Conservation (phyloP, 1,139 yeast species). For the Scheffersomyces illinoinensis region DNA sequence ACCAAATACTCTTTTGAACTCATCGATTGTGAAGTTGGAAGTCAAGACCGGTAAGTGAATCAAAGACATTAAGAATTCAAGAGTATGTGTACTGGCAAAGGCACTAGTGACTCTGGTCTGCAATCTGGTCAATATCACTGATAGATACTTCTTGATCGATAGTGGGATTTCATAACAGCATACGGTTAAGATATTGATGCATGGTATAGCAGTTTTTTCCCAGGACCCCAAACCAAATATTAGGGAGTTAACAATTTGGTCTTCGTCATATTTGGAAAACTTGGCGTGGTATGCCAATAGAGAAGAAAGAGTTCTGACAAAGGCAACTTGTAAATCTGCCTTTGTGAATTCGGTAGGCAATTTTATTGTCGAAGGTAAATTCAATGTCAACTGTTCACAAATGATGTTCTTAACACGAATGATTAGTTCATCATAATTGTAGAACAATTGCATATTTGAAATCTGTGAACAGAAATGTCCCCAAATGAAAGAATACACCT, state of each 20-base stretch:
- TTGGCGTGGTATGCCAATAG: conserved; percentile 64
- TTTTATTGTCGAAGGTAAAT: conserved; percentile 44
- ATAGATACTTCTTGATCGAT: conserved; percentile 67
- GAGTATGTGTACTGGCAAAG: conserved; percentile 69
- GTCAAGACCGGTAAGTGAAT: conserved; percentile 68
- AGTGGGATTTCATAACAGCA: conserved; percentile 82
- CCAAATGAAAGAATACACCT: conserved; percentile 63
- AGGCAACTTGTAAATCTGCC: conserved; percentile 67
- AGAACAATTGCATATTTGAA: conserved; percentile 59
- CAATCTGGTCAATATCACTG: conserved; percentile 64
- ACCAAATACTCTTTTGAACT: conserved; percentile 77
- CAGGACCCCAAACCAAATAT: conserved; percentile 69
- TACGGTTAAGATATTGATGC: conserved; percentile 71
- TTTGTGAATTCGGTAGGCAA: conserved; percentile 49
- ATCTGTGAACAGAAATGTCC: conserved; percentile 75
- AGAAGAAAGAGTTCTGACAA: conserved; percentile 65
- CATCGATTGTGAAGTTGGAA: conserved; percentile 73
- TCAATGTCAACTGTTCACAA: conserved; percentile 61
- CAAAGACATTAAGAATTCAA: conserved; percentile 71
- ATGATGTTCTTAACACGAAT: conserved; percentile 47
- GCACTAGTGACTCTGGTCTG: conserved; percentile 75
- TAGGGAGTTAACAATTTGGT: conserved; percentile 64
- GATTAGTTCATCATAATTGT: conserved; percentile 45
- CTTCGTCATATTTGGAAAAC: conserved; percentile 65
- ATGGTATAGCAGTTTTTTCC: conserved; percentile 78